phyloP scores from a whole-genome alignment of 176 grass and related monocot genomes.

The Ensete glaucum region DNA sequence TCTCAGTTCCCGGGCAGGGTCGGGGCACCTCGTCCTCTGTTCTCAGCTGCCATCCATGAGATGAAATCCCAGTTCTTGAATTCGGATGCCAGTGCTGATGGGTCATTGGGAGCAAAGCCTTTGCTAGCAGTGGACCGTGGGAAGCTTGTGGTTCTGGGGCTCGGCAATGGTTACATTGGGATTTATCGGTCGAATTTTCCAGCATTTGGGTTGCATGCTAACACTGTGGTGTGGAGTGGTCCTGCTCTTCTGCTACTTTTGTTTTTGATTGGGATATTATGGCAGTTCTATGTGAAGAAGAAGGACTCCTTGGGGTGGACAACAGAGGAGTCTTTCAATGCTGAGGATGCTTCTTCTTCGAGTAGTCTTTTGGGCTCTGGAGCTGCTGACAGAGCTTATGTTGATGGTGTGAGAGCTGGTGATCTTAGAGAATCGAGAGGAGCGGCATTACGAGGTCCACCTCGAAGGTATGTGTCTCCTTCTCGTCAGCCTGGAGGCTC shows the following conservation, averaged over 20 bases:
- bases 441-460: slow-evolving; percentile 37
- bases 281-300: slow-evolving; percentile 97
- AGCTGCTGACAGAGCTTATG: slow-evolving; percentile 38
- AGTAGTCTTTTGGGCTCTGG: slow-evolving; percentile 49
- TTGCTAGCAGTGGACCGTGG: slow-evolving; percentile 48
- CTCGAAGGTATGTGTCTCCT: slow-evolving; percentile 75
- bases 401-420: slow-evolving; percentile 37
- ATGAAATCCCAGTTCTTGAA: slow-evolving; percentile 62
- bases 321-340: slow-evolving; percentile 61
- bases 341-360: slow-evolving; percentile 21
- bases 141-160: slow-evolving; percentile 80
- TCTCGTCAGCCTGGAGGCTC: slow-evolving; percentile 46
- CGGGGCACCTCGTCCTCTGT: slow-evolving; percentile 43
- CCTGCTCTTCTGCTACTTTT: slow-evolving; percentile 67
- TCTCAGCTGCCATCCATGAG: slow-evolving; percentile 46
- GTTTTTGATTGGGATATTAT: slow-evolving; percentile 59
- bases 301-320: slow-evolving; percentile 76
- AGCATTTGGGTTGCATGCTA: slow-evolving; percentile 51
- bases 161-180: slow-evolving; percentile 57
- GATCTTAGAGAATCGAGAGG: slow-evolving; percentile 42
- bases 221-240: slow-evolving; percentile 82
- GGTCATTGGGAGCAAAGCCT: slow-evolving; percentile 30
- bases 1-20: slow-evolving; percentile 72
- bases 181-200: slow-evolving; percentile 82
- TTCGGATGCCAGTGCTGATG: slow-evolving; percentile 20